Conservation (phyloP, 441 rosid genomes). For the Pelargonium fulgidum region DNA sequence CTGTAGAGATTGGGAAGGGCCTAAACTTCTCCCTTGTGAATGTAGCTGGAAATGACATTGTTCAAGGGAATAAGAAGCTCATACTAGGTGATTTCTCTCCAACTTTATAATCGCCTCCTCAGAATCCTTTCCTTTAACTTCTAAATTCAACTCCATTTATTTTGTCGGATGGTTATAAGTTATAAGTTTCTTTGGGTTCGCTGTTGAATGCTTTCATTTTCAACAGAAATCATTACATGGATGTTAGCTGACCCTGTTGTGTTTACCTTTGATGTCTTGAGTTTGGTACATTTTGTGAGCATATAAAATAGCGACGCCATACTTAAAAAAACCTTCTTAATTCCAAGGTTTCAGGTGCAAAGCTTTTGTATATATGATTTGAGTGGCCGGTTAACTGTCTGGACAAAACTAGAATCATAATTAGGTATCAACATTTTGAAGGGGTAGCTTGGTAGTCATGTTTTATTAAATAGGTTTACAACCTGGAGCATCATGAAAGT, state of each 20-base stretch:
- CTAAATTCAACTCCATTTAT: not conserved
- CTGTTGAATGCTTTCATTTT: too few species aligned
- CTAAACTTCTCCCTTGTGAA: constrained; percentile 62
- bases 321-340: too few species aligned
- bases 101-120: not conserved
- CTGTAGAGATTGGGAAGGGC: constrained; percentile 53
- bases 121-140: not conserved
- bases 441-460: too few species aligned
- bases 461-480: too few species aligned
- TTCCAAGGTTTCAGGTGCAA: not conserved
- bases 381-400: not conserved
- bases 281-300: not conserved
- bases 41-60: constrained; percentile 64
- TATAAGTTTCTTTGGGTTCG: constrained; percentile 15
- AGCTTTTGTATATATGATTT: not conserved
- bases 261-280: not conserved
- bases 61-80: constrained; percentile 74
- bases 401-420: not conserved
- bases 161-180: constrained; percentile 13
- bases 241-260: not conserved
- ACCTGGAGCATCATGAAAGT: too few species aligned
- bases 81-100: constrained; percentile 45
- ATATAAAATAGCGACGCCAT: too few species aligned
- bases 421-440: not conserved
- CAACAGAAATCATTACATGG: not conserved